Conservation (phyloP, 805 yeast genomes). For the Candida alai region DNA sequence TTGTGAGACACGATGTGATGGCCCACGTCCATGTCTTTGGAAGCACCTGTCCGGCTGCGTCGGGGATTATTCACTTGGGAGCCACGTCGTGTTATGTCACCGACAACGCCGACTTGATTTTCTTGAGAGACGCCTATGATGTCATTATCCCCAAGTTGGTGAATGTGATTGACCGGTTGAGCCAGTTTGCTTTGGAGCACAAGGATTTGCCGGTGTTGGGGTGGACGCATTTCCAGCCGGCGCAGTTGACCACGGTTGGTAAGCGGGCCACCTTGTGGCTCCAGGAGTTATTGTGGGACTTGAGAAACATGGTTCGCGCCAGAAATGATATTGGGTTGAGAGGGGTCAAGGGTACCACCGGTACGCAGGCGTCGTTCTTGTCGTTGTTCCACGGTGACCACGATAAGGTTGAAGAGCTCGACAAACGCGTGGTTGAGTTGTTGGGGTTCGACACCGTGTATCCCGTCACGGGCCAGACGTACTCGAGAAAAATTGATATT, state of each 20-base stretch:
- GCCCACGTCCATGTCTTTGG: conserved; percentile 98
- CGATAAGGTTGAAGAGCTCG: conserved; percentile 91
- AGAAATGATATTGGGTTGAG: conserved; percentile 94
- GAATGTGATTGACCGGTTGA: conserved; percentile 87
- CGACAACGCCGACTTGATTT: conserved; percentile 96
- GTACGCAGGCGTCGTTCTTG: conserved; percentile 96
- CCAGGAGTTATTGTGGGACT: conserved; percentile 96
- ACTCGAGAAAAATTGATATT: conserved; percentile 95
- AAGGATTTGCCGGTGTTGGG: conserved; percentile 97
- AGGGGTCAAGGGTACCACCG: conserved; percentile 99
- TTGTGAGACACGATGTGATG: conserved; percentile 98
- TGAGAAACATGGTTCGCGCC: conserved; percentile 92
- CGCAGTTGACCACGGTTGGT: conserved; percentile 97
- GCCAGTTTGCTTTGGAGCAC: conserved; percentile 83
- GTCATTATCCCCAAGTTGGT: conserved; percentile 90
- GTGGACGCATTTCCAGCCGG: conserved; percentile 99
- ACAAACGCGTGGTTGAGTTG: conserved; percentile 86
- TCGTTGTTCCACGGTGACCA: conserved; percentile 95
- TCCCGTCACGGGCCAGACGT: conserved; percentile 99
- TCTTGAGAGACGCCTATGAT: conserved; percentile 93
- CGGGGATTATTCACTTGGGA: conserved; percentile 96
- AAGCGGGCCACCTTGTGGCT: conserved; percentile 97
- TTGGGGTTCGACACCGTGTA: conserved; percentile 92
- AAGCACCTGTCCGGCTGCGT: conserved; percentile 87
- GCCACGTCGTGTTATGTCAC: conserved; percentile 98